Evolutionary conservation across 345 rosid genomes (phyloP).

Genomic region (Citrus mangshanensis): DNA sequence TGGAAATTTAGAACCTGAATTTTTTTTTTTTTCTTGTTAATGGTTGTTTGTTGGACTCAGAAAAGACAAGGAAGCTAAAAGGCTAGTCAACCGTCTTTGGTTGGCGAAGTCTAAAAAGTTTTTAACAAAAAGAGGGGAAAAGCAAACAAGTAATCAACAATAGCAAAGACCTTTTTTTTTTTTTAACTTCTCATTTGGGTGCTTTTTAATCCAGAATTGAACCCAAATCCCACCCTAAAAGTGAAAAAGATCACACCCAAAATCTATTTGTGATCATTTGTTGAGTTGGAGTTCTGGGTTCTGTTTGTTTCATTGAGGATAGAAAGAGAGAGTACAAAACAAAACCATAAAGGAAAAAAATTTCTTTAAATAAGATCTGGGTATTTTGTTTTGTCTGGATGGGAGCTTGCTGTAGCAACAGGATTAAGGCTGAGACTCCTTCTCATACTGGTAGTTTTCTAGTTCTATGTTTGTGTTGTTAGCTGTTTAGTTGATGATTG

Average conservation of each 20-base stretch:
- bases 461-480: constrained; percentile 1
- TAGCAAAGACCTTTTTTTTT: neutral
- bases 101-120: constrained; percentile 28
- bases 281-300: constrained; percentile 2
- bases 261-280: neutral
- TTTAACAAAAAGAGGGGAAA: neutral
- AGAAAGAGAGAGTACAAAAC: neutral
- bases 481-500: neutral
- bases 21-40: neutral
- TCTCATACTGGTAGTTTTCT: constrained; percentile 53
- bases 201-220: neutral
- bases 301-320: neutral
- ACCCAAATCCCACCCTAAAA: neutral
- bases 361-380: constrained; percentile 15
- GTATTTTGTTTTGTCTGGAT: constrained; percentile 28
- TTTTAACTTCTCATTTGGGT: neutral
- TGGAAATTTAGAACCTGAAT: neutral
- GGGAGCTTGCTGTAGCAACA: constrained; percentile 91
- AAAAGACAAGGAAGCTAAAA: constrained; percentile 15
- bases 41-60: neutral
- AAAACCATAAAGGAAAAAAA: neutral
- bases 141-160: neutral
- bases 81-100: constrained; percentile 31
- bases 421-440: constrained; percentile 77
- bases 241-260: neutral